phyloP scores from a whole-genome alignment of 139 green algal species.

The Chlorella sp. region DNA sequence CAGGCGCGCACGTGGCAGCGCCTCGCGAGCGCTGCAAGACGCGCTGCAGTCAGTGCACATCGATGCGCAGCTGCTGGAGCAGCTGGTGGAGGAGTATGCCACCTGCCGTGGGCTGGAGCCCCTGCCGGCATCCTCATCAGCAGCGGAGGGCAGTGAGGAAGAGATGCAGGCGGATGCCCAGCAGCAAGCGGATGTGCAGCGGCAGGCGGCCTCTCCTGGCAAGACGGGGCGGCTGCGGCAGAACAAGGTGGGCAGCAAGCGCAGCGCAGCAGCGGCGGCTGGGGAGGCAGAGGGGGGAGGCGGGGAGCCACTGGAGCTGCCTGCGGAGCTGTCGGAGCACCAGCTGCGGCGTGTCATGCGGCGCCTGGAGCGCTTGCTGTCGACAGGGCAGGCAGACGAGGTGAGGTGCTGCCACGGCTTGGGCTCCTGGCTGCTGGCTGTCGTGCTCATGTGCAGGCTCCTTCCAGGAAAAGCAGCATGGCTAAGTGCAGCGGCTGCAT shows the following conservation, averaged over 20 bases:
- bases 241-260: not conserved
- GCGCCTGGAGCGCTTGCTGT: not conserved
- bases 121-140: not conserved
- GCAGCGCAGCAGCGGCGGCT: too few relatives aligned
- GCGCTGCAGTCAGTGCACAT: constrained; percentile 13
- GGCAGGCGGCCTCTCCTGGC: not conserved
- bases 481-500: too few relatives aligned
- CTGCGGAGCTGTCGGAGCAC: constrained; percentile 14
- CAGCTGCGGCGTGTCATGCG: constrained; percentile 5
- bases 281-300: not conserved
- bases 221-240: not conserved
- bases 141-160: not conserved
- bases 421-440: too few relatives aligned
- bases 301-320: not conserved
- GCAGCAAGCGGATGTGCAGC: not conserved
- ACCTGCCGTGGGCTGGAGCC: constrained; percentile 1
- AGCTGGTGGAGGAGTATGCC: constrained; percentile 19
- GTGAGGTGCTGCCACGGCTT: not conserved
- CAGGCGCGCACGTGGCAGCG: not conserved
- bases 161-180: constrained; percentile 5
- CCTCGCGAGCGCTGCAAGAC: not conserved
- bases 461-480: too few relatives aligned
- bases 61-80: not conserved
- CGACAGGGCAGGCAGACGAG: not conserved
- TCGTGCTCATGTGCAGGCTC: too few relatives aligned